phyloP scores from a whole-genome alignment of 371 early-diverging fungal genomes.

The Rhizomucor miehei region DNA sequence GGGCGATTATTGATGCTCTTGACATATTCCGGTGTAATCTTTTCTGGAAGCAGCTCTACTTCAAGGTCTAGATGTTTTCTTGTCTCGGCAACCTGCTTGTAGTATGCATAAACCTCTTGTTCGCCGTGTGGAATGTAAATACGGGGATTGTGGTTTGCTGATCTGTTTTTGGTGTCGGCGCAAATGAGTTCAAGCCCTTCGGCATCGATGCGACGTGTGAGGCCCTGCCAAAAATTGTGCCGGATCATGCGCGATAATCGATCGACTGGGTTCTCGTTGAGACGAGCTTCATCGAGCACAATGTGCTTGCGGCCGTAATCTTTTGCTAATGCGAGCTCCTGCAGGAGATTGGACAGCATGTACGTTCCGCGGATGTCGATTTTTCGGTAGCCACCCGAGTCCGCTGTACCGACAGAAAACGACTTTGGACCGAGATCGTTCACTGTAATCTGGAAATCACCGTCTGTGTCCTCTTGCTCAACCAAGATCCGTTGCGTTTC shows the following conservation, averaged over 20 bases:
- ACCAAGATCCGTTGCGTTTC: conserved; percentile 72
- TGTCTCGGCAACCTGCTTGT: conserved; percentile 56
- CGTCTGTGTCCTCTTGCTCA: conserved; percentile 90
- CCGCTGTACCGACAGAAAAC: conserved; percentile 79
- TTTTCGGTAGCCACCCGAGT: conserved; percentile 76
- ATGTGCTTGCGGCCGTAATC: conserved; percentile 80
- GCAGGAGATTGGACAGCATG: conserved; percentile 86
- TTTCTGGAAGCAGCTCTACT: conserved; percentile 78
- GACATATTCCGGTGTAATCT: conserved; percentile 85
- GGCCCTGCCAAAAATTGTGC: conserved; percentile 87
- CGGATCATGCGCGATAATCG: conserved; percentile 86
- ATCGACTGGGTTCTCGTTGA: conserved; percentile 90
- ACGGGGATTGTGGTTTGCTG: conserved; percentile 68
- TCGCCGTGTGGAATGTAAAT: conserved; percentile 88
- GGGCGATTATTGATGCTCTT: conserved; percentile 80
- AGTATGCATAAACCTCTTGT: conserved; percentile 72
- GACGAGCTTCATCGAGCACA: conserved; percentile 75
- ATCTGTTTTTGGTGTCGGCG: conserved; percentile 84
- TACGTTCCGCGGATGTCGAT: conserved; percentile 92
- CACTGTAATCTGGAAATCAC: conserved; percentile 88
- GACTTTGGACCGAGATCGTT: conserved; percentile 88
- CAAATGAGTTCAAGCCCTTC: conserved; percentile 83
- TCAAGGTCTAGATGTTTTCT: conserved; percentile 70
- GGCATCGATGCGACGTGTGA: conserved; percentile 89
- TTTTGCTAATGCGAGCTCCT: conserved; percentile 86